Percentiles rank a stretch among this genome's conserved stretches.
These are phyloP conservation scores for Candida nanaspora DNA, from an alignment of 805 yeast genomes.

Conservation along the genomic window DNA sequence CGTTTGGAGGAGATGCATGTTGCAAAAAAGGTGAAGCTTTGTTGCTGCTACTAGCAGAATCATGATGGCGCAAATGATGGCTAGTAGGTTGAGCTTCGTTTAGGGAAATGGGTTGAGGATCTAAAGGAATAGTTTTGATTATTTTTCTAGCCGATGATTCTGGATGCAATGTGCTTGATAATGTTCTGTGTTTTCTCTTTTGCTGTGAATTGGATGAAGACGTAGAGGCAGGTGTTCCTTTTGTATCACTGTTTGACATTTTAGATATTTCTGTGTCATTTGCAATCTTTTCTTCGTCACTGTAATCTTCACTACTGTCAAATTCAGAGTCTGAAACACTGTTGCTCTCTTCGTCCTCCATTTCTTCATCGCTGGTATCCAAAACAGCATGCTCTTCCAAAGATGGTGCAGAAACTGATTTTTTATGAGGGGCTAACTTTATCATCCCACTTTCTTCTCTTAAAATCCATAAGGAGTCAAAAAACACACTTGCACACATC, in stretches of 20 bases:
- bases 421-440: conserved; percentile 36
- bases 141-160: conserved; percentile 69
- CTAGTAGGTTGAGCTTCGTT: conserved; percentile 11
- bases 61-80: conserved; percentile 9
- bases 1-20: conserved; percentile 10
- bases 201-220: conserved; percentile 13
- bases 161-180: conserved; percentile 52
- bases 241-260: conserved; percentile 17
- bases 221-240: conserved; percentile 15
- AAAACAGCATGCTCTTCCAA: conserved; percentile 11
- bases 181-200: conserved; percentile 35
- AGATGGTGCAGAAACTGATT: background rate
- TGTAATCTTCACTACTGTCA: conserved; percentile 25
- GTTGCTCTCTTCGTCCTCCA: conserved; percentile 6
- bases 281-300: conserved; percentile 12
- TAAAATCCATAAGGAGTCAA: conserved; percentile 80
- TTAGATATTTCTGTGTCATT: conserved; percentile 22
- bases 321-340: conserved; percentile 15
- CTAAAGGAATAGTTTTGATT: conserved; percentile 73
- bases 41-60: conserved; percentile 8
- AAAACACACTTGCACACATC: conserved; percentile 88
- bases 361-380: conserved; percentile 15
- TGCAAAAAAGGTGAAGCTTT: conserved; percentile 14
- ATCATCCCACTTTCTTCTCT: conserved; percentile 87
- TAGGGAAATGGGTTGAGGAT: conserved; percentile 66